Base-by-base conservation (phyloP, 495 filamentous ascomycete genomes). In the Thozetella sp. region DNA sequence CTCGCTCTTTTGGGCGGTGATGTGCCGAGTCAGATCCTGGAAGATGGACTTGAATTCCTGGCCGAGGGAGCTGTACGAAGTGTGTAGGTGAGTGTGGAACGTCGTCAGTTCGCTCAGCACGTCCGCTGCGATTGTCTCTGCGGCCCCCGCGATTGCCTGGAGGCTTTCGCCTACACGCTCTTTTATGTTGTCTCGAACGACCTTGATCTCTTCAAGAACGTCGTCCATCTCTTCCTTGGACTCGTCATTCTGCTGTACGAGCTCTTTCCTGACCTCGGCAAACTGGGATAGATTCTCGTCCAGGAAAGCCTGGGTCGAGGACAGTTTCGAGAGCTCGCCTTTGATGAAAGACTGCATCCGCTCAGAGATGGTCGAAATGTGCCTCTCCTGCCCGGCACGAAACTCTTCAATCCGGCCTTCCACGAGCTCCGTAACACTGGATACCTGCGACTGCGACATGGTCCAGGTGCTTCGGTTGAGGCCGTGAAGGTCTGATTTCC, bases 201-300 rank as follows among this genome's bases (percentile, higher is more conserved):
- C 84, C 67, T 95, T 93, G 69, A 98, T 97, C 66, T 96, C 95
- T 63, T 95, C 93, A 2, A 99, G 83, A 22, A 97, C 89, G 25
- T 83, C 77, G 63, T 97, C 93, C 92, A 97, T 96, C 58, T 95
- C 89, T 55, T 93, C 87, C 64, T 90, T 92, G 2, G 92, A 88
- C 52, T 82, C 75, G 24, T 83, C 77, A 19, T 87, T 90, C 64
- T 94, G 88, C 17, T 79, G 77, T 26, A 87, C 81, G 12, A 95
- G 83, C 60, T 90, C 83, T 22, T 77, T 67, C 71, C 90, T 87
- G 15, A 86, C 88, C 26, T 77, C 74, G 25, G 87, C 80, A 58
- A 97, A 92, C 1, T 80, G 78, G 15, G 78, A 75, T 13, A 86
- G 76, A 67, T 91, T 90, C 24, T 82, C 79, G 55, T 89, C 77